A percentile compares a stretch with the other conserved stretches of the same genome.
Conservation (phyloP, 805 yeast species). For the Ogataea glucozyma region DNA sequence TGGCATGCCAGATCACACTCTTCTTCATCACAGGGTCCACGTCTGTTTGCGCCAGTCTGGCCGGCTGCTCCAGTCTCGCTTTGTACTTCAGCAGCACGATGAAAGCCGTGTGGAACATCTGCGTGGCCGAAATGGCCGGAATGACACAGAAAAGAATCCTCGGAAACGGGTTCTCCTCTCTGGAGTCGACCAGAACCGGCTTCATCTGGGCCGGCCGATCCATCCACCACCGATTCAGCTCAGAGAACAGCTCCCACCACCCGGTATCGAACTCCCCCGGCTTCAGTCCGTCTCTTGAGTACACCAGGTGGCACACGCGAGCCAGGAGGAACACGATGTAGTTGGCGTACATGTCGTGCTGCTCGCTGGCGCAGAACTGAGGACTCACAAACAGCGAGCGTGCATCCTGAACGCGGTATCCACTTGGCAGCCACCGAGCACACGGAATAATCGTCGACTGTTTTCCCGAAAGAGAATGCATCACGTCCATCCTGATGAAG, state of each 20-base stretch:
- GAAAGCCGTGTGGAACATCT: constrained; percentile 42
- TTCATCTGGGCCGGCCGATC: constrained; percentile 37
- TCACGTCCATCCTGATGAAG: constrained; percentile 45
- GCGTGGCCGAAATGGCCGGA: constrained; percentile 43
- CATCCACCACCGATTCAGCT: constrained; percentile 38
- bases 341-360: constrained; percentile 39
- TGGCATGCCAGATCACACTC: constrained; percentile 37
- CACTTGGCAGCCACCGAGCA: constrained; percentile 38
- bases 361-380: constrained; percentile 16
- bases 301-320: constrained; percentile 38
- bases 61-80: constrained; percentile 32
- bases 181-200: constrained; percentile 29
- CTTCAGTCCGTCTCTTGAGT: constrained; percentile 15
- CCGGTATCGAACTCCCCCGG: constrained; percentile 34
- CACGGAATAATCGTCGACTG: constrained; percentile 39
- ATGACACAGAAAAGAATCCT: constrained; percentile 40
- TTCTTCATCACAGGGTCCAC: constrained; percentile 20
- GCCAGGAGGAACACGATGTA: constrained; percentile 42
- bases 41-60: constrained; percentile 6
- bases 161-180: constrained; percentile 39
- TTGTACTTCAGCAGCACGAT: constrained; percentile 42
- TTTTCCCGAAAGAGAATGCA: constrained; percentile 42
- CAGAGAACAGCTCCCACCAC: constrained; percentile 41
- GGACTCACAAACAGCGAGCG: constrained; percentile 25
- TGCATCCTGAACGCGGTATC: constrained; percentile 23